phyloP scores from a whole-genome alignment of 2,329 filamentous ascomycete species.

The Rutstroemia sydowiana region DNA sequence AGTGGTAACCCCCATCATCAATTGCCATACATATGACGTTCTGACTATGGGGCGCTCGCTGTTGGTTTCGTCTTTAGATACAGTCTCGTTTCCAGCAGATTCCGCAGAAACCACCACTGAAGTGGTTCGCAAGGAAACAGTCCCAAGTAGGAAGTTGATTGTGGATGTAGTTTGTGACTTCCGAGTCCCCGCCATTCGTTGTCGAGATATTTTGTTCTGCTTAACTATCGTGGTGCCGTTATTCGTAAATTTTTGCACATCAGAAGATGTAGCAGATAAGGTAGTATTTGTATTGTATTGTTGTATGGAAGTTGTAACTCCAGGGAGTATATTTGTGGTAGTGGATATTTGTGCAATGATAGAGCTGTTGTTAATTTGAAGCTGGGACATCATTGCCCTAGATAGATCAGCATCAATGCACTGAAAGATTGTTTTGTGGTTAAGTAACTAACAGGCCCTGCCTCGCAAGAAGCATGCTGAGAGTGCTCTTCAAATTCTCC shows the following conservation, averaged over 20 bases:
- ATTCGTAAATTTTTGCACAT: too few species aligned
- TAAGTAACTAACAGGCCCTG: background rate
- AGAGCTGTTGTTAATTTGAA: too few species aligned
- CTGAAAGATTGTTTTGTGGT: background rate
- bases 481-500: slow-evolving; percentile 3
- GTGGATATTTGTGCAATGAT: too few species aligned
- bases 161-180: background rate
- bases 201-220: too few species aligned
- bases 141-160: background rate
- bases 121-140: background rate
- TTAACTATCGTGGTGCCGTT: too few species aligned
- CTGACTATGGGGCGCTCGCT: background rate
- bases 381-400: background rate
- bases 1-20: slow-evolving; percentile 7
- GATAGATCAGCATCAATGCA: background rate
- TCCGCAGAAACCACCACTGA: background rate
- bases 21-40: slow-evolving; percentile 1
- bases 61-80: background rate
- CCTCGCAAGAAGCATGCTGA: slow-evolving; percentile 1
- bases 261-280: too few species aligned
- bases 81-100: background rate
- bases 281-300: too few species aligned
- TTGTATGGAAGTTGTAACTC: too few species aligned
- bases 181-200: background rate
- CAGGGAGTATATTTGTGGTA: too few species aligned